Evolutionary conservation across 257 asterid genomes (phyloP).

Genomic region (Mitragyna speciosa): DNA sequence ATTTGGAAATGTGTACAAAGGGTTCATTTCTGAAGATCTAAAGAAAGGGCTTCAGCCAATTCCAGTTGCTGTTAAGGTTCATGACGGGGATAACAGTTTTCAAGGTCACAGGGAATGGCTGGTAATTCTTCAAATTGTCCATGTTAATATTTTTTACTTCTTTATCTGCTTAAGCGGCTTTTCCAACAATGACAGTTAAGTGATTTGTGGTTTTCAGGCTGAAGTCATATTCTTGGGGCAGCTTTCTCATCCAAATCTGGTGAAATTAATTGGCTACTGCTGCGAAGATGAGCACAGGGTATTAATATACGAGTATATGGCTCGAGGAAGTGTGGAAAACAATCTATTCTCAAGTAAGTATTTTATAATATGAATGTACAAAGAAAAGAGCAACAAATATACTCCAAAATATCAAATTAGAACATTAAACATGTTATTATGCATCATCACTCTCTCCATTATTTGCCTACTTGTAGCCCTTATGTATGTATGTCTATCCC

Average conservation of each 20-base stretch:
- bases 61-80: constrained; percentile 91
- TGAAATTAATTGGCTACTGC: constrained; percentile 75
- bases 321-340: constrained; percentile 74
- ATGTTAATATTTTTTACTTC: not conserved
- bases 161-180: not conserved
- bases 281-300: constrained; percentile 75
- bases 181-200: not conserved
- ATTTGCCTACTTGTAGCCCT: not conserved
- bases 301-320: constrained; percentile 69
- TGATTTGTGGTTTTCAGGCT: constrained; percentile 43
- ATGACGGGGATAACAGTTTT: constrained; percentile 80
- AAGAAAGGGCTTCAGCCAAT: constrained; percentile 43
- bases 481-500: not conserved
- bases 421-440: not conserved
- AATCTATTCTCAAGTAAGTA: constrained; percentile 69
- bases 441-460: constrained; percentile 1
- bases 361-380: not conserved
- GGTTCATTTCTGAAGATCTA: constrained; percentile 52
- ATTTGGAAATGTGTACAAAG: constrained; percentile 90
- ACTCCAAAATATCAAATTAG: not conserved
- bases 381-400: not conserved
- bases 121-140: constrained; percentile 39
- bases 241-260: constrained; percentile 81
- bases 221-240: constrained; percentile 82
- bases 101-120: constrained; percentile 99